Conservation (phyloP, 1,284 basidiomycete genomes). For the Xerocomus minutiporus region DNA sequence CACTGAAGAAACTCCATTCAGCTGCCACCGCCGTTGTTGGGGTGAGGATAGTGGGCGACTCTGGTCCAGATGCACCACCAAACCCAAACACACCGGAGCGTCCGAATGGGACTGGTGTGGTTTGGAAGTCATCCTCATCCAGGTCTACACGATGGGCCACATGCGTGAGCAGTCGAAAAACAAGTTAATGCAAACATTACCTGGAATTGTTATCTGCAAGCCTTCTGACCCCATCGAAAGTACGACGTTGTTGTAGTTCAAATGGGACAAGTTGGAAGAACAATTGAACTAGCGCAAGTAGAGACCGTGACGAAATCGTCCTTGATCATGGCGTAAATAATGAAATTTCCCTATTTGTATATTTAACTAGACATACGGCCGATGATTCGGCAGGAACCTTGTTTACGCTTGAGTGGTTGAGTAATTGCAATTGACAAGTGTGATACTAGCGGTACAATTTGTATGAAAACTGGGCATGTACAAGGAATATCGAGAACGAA, state of each 20-base stretch:
- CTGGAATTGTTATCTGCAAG: slow-evolving; percentile 79
- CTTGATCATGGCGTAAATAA: background rate
- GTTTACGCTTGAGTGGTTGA: too few relatives aligned
- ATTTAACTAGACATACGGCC: slow-evolving; percentile 6
- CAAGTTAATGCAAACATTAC: slow-evolving; percentile 35
- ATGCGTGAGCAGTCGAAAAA: background rate
- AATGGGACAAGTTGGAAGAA: background rate
- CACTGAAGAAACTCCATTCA: slow-evolving; percentile 56
- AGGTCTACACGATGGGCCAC: slow-evolving; percentile 46
- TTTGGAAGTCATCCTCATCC: slow-evolving; percentile 64
- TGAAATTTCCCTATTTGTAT: slow-evolving; percentile 10
- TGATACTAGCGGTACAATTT: too few relatives aligned
- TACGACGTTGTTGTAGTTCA: slow-evolving; percentile 4
- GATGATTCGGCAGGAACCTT: background rate
- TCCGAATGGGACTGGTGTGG: slow-evolving; percentile 62
- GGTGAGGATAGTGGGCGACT: slow-evolving; percentile 55
- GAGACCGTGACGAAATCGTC: background rate
- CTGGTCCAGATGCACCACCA: slow-evolving; percentile 46
- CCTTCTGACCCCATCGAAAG: slow-evolving; percentile 46
- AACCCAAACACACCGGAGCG: slow-evolving; percentile 44
- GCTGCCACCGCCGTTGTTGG: slow-evolving; percentile 45
- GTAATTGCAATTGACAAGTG: too few relatives aligned
- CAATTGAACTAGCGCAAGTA: slow-evolving; percentile 1
- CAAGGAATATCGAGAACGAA: too few relatives aligned
- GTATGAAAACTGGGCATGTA: too few relatives aligned